Conservation (phyloP, 305 asterid species). For the Fraxinus sp. region DNA sequence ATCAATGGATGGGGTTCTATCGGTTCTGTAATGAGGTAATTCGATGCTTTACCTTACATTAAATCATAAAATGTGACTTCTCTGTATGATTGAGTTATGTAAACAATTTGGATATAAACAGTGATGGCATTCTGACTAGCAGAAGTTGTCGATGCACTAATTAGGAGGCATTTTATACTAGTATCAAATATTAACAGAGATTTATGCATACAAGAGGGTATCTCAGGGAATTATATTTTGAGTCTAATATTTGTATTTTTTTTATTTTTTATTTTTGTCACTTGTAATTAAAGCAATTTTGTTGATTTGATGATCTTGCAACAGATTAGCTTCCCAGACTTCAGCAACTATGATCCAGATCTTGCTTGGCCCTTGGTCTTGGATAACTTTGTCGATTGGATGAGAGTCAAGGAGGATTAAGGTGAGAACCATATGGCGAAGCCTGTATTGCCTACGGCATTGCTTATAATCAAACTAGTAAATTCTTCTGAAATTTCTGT, state of each 20-base stretch:
- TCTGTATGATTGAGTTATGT: neutral
- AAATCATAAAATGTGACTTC: neutral
- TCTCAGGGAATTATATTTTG: neutral
- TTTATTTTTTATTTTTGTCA: neutral
- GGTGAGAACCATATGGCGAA: neutral
- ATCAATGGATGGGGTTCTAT: slow-evolving; percentile 83
- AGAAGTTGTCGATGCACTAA: neutral
- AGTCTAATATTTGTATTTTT: neutral
- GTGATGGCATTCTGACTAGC: neutral
- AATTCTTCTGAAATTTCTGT: neutral
- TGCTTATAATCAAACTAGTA: slow-evolving; percentile 11
- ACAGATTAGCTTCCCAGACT: slow-evolving; percentile 73
- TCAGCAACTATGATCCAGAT: slow-evolving; percentile 58
- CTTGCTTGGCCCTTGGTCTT: slow-evolving; percentile 91
- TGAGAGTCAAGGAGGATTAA: slow-evolving; percentile 46
- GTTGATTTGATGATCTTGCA: slow-evolving; percentile 9
- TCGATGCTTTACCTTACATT: neutral
- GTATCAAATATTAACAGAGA: neutral
- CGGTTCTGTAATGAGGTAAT: slow-evolving; percentile 84
- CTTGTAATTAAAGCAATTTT: neutral
- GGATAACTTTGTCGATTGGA: slow-evolving; percentile 83
- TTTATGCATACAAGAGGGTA: neutral
- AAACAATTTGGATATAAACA: neutral
- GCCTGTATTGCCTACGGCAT: slow-evolving; percentile 14
- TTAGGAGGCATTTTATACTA: neutral